Evolutionary conservation across 352 stramenopile species (phyloP).

Genomic region (Phytopythium helicoides): DNA sequence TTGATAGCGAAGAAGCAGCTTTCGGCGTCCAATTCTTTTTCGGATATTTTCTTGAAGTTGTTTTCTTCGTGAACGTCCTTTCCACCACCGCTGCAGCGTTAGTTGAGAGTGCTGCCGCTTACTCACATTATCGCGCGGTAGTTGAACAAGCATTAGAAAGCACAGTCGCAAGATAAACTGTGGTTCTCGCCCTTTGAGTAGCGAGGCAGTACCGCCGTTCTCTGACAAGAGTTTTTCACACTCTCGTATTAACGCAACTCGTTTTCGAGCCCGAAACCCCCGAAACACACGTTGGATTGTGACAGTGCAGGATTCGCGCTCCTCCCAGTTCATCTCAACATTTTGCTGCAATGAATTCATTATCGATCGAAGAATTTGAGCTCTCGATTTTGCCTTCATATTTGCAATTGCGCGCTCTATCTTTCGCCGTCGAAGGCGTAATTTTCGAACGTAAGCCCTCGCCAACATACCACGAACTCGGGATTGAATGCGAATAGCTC

Average conservation of each 20-base stretch:
- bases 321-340: constrained; percentile 26
- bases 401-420: constrained; percentile 28
- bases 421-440: constrained; percentile 32
- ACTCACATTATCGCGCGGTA: constrained; percentile 28
- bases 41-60: constrained; percentile 8
- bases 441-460: constrained; percentile 25
- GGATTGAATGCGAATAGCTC: constrained; percentile 49
- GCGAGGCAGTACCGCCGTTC: constrained; percentile 8
- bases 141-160: constrained; percentile 42
- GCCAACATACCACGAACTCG: constrained; percentile 42
- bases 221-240: constrained; percentile 38
- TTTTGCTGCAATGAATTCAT: constrained; percentile 31
- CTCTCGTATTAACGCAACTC: constrained; percentile 24
- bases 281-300: constrained; percentile 49
- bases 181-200: constrained; percentile 29
- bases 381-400: constrained; percentile 27
- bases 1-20: constrained; percentile 8
- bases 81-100: constrained; percentile 46
- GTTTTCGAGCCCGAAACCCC: constrained; percentile 36
- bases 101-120: constrained; percentile 13
- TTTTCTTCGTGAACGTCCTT: not conserved
- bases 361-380: constrained; percentile 27
- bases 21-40: constrained; percentile 5
- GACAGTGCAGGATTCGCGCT: constrained; percentile 15
- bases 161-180: constrained; percentile 50